Conservation (phyloP, 352 stramenopile genomes). For the Phytopythium sindhum region DNA sequence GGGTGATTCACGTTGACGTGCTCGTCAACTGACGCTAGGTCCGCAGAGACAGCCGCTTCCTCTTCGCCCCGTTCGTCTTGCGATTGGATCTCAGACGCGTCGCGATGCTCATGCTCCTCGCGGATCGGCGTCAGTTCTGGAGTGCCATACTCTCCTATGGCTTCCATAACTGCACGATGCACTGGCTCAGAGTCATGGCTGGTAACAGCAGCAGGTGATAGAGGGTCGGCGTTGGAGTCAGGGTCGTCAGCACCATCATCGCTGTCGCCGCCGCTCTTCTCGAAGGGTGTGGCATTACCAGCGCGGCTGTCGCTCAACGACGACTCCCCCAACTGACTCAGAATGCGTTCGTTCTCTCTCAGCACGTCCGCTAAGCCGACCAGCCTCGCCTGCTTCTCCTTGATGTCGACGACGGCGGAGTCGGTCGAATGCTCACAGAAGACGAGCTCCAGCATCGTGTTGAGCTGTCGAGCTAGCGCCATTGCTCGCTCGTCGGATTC, state of each 20-base stretch:
- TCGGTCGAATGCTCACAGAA: slow-evolving; percentile 34
- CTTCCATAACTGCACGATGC: background rate
- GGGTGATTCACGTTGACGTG: background rate
- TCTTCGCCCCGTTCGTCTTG: slow-evolving; percentile 13
- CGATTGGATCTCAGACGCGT: background rate
- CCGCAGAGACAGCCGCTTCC: background rate
- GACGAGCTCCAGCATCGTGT: slow-evolving; percentile 56
- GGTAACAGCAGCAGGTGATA: background rate
- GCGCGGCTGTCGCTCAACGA: background rate
- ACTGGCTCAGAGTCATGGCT: background rate
- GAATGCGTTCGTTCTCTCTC: slow-evolving; percentile 55
- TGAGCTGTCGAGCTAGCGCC: slow-evolving; percentile 53
- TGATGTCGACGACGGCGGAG: slow-evolving; percentile 24
- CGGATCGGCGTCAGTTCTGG: background rate
- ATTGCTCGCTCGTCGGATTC: slow-evolving; percentile 46
- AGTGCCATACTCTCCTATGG: background rate
- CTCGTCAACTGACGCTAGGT: background rate
- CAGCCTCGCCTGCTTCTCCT: slow-evolving; percentile 35
- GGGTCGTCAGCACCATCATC: background rate
- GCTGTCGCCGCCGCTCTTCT: background rate
- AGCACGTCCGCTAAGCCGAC: slow-evolving; percentile 50
- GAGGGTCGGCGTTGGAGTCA: background rate
- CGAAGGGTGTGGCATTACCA: background rate
- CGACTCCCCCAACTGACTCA: slow-evolving; percentile 8
- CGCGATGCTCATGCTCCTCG: background rate